Conservation (phyloP, 768 basidiomycete species). For the Podaxis pistillaris region DNA sequence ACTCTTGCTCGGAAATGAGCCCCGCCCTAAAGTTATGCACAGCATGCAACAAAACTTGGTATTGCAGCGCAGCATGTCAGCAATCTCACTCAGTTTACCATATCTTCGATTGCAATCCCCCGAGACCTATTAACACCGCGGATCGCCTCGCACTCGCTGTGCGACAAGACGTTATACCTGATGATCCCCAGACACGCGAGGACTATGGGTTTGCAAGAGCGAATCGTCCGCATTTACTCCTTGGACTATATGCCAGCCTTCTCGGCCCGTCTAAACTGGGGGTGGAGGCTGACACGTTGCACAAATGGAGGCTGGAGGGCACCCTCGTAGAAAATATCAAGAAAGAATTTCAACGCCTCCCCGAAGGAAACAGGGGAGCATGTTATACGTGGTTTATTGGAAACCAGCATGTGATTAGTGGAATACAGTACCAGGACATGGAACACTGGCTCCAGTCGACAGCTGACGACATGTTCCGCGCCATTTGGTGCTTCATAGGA, state of each 20-base stretch:
- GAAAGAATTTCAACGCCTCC: slow-evolving; percentile 23
- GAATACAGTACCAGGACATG: neutral
- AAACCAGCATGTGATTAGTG: neutral
- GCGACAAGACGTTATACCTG: slow-evolving; percentile 25
- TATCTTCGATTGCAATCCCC: slow-evolving; percentile 30
- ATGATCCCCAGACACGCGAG: slow-evolving; percentile 28
- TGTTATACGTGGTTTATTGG: slow-evolving; percentile 22
- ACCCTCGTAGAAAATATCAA: slow-evolving; percentile 34
- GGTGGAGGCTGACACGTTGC: slow-evolving; percentile 25
- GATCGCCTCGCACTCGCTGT: slow-evolving; percentile 31
- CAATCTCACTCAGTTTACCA: slow-evolving; percentile 27
- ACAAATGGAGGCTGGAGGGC: slow-evolving; percentile 30
- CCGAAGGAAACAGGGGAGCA: slow-evolving; percentile 22
- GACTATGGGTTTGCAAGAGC: slow-evolving; percentile 34
- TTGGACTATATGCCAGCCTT: slow-evolving; percentile 34
- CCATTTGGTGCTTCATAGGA: neutral
- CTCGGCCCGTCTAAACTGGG: slow-evolving; percentile 16
- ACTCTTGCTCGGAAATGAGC: neutral
- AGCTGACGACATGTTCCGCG: neutral
- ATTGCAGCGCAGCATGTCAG: slow-evolving; percentile 34
- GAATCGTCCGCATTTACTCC: slow-evolving; percentile 18
- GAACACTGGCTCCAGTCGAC: neutral
- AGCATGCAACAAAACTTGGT: slow-evolving; percentile 27
- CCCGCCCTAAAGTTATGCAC: slow-evolving; percentile 16
- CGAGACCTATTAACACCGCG: slow-evolving; percentile 26